phyloP scores from a whole-genome alignment of 2,329 filamentous ascomycete genomes.

The Aspergillus sclerotialis region DNA sequence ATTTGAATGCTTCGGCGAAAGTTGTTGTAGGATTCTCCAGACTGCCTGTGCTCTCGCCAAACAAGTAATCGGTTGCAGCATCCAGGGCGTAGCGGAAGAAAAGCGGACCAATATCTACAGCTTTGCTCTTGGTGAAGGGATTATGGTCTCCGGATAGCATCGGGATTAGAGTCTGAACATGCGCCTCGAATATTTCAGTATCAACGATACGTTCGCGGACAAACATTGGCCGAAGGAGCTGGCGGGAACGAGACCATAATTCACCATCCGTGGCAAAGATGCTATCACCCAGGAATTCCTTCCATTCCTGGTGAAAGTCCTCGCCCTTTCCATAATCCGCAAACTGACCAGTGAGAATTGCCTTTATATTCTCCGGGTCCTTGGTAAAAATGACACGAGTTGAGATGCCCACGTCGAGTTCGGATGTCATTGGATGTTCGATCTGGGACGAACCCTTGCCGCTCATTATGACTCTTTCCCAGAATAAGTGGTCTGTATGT shows the following conservation, averaged over 20 bases:
- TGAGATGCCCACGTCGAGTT: slow-evolving; percentile 23
- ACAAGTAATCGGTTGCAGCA: slow-evolving; percentile 75
- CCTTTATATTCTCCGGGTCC: slow-evolving; percentile 87
- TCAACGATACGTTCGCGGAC: slow-evolving; percentile 78
- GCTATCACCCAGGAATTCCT: slow-evolving; percentile 74
- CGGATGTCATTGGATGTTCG: slow-evolving; percentile 18
- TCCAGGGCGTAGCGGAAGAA: slow-evolving; percentile 81
- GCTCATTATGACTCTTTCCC: slow-evolving; percentile 46
- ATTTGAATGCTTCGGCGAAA: slow-evolving; percentile 76
- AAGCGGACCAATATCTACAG: slow-evolving; percentile 67
- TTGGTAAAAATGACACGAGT: slow-evolving; percentile 64
- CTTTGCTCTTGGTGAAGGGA: slow-evolving; percentile 21
- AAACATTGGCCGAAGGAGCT: slow-evolving; percentile 82
- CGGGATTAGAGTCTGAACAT: slow-evolving; percentile 65
- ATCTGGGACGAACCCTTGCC: slow-evolving; percentile 23
- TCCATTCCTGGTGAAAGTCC: slow-evolving; percentile 66
- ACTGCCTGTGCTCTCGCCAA: slow-evolving; percentile 66
- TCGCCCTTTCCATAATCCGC: slow-evolving; percentile 74
- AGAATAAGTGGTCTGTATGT: slow-evolving; percentile 56
- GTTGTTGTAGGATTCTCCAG: slow-evolving; percentile 54
- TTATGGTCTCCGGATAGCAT: slow-evolving; percentile 50
- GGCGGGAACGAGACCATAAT: slow-evolving; percentile 73
- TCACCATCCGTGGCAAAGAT: slow-evolving; percentile 77
- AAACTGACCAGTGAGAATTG: slow-evolving; percentile 82
- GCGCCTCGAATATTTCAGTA: slow-evolving; percentile 72